These are phyloP conservation scores for Botrytis byssoidea DNA, from an alignment of 2,329 filamentous ascomycete species.

Conservation along the genomic window DNA sequence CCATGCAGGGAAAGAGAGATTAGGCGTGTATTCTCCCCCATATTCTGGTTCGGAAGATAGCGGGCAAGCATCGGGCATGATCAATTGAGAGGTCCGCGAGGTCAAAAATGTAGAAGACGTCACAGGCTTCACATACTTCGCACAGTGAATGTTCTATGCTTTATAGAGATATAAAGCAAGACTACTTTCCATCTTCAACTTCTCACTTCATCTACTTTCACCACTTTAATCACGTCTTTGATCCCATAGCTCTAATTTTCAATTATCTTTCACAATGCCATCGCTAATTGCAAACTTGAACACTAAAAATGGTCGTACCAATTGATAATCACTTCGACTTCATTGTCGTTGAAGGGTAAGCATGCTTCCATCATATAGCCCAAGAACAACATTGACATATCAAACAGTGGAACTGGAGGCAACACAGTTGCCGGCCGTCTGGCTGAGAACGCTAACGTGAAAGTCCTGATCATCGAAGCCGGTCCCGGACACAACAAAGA, in stretches of 20 bases:
- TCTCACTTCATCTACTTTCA: not conserved
- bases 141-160: too few relatives aligned
- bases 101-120: not conserved
- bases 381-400: too few relatives aligned
- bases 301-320: not conserved
- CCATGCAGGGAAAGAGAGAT: not conserved
- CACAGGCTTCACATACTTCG: not conserved
- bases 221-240: not conserved
- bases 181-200: not conserved
- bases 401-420: too few relatives aligned
- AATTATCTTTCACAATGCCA: not conserved
- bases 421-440: too few relatives aligned
- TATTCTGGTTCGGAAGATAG: not conserved
- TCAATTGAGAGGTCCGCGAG: not conserved
- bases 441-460: too few relatives aligned
- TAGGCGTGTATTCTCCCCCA: not conserved
- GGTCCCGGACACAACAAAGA: slow-evolving; percentile 44
- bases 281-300: not conserved
- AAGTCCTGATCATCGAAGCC: too few relatives aligned
- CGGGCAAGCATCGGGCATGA: not conserved
- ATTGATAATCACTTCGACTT: not conserved
- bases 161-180: not conserved
- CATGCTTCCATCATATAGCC: too few relatives aligned
- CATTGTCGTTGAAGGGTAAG: too few relatives aligned
- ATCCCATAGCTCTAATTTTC: not conserved